Percentiles rank a stretch among this genome's conserved stretches.
phyloP scores from a whole-genome alignment of 106 monocot species.

The Hemerocallis citrina region DNA sequence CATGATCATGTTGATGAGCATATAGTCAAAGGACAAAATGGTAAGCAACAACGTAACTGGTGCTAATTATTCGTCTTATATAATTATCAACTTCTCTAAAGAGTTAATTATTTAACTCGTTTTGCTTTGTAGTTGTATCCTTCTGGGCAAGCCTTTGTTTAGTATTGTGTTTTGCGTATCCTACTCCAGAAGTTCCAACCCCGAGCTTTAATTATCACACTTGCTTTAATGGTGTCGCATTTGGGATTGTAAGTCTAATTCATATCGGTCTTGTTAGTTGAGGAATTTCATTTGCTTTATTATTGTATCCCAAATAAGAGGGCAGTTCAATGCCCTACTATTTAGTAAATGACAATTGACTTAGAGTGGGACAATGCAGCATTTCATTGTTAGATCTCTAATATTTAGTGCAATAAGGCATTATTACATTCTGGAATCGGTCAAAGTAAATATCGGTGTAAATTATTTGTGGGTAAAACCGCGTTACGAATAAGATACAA shows the following conservation, averaged over 20 bases:
- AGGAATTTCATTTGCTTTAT: not conserved
- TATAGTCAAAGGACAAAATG: slow-evolving; percentile 66
- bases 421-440: too few species aligned
- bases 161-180: slow-evolving; percentile 73
- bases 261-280: not conserved
- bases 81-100: not conserved
- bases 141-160: slow-evolving; percentile 70
- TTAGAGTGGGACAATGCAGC: too few species aligned
- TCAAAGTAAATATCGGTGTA: too few species aligned
- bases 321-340: not conserved
- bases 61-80: not conserved
- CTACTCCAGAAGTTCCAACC: slow-evolving; percentile 78
- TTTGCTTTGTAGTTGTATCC: slow-evolving; percentile 40
- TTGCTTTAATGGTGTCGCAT: slow-evolving; percentile 79
- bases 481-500: too few species aligned
- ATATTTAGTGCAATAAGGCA: too few species aligned
- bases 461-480: too few species aligned
- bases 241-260: slow-evolving; percentile 79
- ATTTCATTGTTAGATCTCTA: too few species aligned
- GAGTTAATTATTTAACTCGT: not conserved
- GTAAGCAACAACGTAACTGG: slow-evolving; percentile 18
- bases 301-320: too few species aligned
- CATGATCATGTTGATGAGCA: slow-evolving; percentile 62
- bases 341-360: too few species aligned
- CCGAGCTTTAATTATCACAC: slow-evolving; percentile 87